Conservation (phyloP, 805 yeast genomes). For the Blastobotrys attinorum region DNA sequence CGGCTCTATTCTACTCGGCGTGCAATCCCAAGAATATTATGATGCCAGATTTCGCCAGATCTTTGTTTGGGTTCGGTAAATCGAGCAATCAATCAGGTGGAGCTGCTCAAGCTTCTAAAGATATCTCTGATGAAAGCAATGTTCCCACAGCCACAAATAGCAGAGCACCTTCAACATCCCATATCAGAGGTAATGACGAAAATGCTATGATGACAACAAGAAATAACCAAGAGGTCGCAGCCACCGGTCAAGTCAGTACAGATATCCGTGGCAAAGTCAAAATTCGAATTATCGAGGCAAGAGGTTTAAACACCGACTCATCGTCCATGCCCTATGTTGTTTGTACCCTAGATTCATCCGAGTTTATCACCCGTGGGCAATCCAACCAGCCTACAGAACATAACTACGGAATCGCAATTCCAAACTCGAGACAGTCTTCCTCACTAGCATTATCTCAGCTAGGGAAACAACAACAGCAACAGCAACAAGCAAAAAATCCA, state of each 20-base stretch:
- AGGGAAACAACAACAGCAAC: neutral
- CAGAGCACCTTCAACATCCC: slow-evolving; percentile 4
- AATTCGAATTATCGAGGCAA: slow-evolving; percentile 76
- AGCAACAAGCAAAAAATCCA: too few species aligned
- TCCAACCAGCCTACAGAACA: slow-evolving; percentile 21
- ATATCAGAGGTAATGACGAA: neutral
- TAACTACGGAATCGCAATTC: slow-evolving; percentile 31
- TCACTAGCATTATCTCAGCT: slow-evolving; percentile 13
- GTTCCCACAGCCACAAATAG: slow-evolving; percentile 6
- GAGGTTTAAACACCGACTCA: slow-evolving; percentile 49
- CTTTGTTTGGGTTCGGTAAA: slow-evolving; percentile 18
- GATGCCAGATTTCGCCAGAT: slow-evolving; percentile 21
- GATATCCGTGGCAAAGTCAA: slow-evolving; percentile 55
- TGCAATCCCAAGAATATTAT: neutral
- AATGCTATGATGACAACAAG: neutral
- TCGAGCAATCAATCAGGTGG: slow-evolving; percentile 4
- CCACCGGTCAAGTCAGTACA: neutral
- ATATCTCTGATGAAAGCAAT: neutral
- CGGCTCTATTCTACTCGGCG: neutral
- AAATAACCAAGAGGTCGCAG: neutral
- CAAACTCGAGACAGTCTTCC: slow-evolving; percentile 21
- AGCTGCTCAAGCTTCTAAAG: neutral
- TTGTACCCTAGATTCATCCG: slow-evolving; percentile 35
- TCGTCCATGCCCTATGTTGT: slow-evolving; percentile 54
- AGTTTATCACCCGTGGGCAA: slow-evolving; percentile 79